Conservation (phyloP, 2,329 filamentous ascomycete genomes). For the Hypoxylon rubiginosum region DNA sequence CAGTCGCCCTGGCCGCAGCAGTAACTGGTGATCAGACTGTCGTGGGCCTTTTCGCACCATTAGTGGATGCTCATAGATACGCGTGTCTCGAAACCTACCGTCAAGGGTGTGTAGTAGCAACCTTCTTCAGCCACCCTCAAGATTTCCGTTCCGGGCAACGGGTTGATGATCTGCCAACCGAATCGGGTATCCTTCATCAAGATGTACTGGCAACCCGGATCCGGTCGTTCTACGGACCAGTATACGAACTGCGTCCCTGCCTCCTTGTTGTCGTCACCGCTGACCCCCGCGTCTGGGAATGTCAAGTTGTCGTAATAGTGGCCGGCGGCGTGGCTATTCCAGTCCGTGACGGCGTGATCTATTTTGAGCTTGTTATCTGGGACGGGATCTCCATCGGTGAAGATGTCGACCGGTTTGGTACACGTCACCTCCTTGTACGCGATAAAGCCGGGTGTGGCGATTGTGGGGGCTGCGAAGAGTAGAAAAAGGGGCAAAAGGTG, state of each 20-base stretch:
- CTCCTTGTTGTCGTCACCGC: constrained; percentile 14
- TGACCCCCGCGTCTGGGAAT: constrained; percentile 25
- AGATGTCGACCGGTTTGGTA: constrained; percentile 25
- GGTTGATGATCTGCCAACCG: constrained; percentile 31
- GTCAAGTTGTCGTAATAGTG: constrained; percentile 33
- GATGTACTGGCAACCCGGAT: constrained; percentile 32
- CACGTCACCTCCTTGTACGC: constrained; percentile 29
- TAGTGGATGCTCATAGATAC: not conserved
- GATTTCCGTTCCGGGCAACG: constrained; percentile 29
- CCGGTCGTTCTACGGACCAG: constrained; percentile 31
- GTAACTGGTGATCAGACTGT: constrained; percentile 33
- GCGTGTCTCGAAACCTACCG: constrained; percentile 14
- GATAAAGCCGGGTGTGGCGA: constrained; percentile 16
- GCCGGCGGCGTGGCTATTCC: constrained; percentile 21
- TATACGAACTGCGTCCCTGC: constrained; percentile 28
- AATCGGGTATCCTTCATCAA: constrained; percentile 26
- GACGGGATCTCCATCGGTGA: constrained; percentile 20
- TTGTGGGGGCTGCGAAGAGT: constrained; percentile 14
- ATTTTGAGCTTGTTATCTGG: constrained; percentile 19
- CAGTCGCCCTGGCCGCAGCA: constrained; percentile 38
- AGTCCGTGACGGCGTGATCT: constrained; percentile 24
- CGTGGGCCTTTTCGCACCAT: constrained; percentile 22
- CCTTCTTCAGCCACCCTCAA: constrained; percentile 24
- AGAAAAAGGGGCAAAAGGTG: constrained; percentile 15
- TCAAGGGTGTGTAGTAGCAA: constrained; percentile 34